Evolutionary conservation across 768 basidiomycete species (phyloP).

Genomic region (Leucocoprinus birnbaumii): DNA sequence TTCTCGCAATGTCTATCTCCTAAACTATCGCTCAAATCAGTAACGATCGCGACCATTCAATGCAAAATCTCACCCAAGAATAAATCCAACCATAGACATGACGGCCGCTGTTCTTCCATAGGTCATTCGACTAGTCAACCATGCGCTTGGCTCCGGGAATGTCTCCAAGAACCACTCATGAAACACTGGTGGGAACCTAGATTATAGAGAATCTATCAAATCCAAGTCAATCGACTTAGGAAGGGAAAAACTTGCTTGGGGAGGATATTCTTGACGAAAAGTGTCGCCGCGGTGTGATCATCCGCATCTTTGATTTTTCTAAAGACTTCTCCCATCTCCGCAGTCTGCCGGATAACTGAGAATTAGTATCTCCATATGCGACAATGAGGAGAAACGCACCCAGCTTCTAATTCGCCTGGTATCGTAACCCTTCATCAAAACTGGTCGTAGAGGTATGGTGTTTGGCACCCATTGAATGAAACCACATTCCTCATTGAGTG

Average conservation of each 20-base stretch:
- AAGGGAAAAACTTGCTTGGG: conserved; percentile 41
- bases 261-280: conserved; percentile 56
- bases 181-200: conserved; percentile 83
- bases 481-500: conserved; percentile 95
- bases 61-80: conserved; percentile 68
- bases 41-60: background rate
- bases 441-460: conserved; percentile 76
- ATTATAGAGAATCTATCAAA: background rate
- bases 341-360: conserved; percentile 4
- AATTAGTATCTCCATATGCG: background rate
- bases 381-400: conserved; percentile 26
- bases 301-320: conserved; percentile 45
- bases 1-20: conserved; percentile 98
- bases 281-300: conserved; percentile 47
- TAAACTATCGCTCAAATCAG: conserved; percentile 48
- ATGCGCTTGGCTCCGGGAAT: conserved; percentile 94
- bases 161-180: conserved; percentile 98
- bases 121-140: conserved; percentile 84
- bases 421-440: conserved; percentile 70
- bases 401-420: conserved; percentile 35
- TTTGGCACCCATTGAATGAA: conserved; percentile 99
- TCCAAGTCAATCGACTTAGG: background rate
- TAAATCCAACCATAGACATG: conserved; percentile 98
- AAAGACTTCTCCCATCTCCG: conserved; percentile 44
- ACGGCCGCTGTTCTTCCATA: conserved; percentile 92